These are phyloP conservation scores for Aspergillus phoenicis DNA, from an alignment of 2,329 filamentous ascomycete species.

Conservation along the genomic window DNA sequence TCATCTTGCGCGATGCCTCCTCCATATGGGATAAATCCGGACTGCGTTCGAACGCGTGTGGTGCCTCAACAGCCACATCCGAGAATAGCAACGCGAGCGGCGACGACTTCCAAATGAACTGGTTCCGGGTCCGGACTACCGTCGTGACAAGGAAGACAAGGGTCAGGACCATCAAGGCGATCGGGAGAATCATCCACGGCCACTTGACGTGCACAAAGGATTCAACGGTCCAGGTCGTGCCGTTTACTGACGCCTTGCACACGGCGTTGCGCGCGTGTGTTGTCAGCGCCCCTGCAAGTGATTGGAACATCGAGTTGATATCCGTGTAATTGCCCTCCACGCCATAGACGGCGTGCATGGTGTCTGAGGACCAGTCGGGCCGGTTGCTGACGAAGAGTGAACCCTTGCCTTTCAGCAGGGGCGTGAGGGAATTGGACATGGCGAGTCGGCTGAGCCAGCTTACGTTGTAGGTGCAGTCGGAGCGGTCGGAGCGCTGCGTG, in stretches of 20 bases:
- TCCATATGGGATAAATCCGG: constrained; percentile 28
- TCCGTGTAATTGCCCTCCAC: constrained; percentile 23
- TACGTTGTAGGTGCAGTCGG: constrained; percentile 25
- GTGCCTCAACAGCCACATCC: constrained; percentile 21
- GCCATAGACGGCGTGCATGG: constrained; percentile 26
- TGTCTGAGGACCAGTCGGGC: constrained; percentile 25
- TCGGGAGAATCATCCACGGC: constrained; percentile 27
- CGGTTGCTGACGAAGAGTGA: constrained; percentile 23
- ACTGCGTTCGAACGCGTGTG: constrained; percentile 12
- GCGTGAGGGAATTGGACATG: constrained; percentile 22
- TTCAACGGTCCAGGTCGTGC: constrained; percentile 23
- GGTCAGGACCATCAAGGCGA: constrained; percentile 47
- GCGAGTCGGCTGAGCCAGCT: constrained; percentile 23
- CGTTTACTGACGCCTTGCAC: constrained; percentile 17
- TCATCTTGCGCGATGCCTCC: constrained; percentile 24
- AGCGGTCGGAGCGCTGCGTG: constrained; percentile 8
- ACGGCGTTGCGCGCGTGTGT: constrained; percentile 25
- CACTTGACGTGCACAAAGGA: constrained; percentile 28
- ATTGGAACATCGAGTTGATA: constrained; percentile 22
- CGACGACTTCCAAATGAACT: constrained; percentile 32
- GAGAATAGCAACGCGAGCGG: constrained; percentile 29
- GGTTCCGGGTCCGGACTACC: constrained; percentile 26
- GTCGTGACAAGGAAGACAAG: constrained; percentile 53
- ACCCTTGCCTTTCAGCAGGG: constrained; percentile 23
- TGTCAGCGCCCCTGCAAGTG: constrained; percentile 22